These are phyloP conservation scores for Pseudovirgaria hyperparasitica DNA, from an alignment of 2,329 filamentous ascomycete genomes.

Conservation along the genomic window DNA sequence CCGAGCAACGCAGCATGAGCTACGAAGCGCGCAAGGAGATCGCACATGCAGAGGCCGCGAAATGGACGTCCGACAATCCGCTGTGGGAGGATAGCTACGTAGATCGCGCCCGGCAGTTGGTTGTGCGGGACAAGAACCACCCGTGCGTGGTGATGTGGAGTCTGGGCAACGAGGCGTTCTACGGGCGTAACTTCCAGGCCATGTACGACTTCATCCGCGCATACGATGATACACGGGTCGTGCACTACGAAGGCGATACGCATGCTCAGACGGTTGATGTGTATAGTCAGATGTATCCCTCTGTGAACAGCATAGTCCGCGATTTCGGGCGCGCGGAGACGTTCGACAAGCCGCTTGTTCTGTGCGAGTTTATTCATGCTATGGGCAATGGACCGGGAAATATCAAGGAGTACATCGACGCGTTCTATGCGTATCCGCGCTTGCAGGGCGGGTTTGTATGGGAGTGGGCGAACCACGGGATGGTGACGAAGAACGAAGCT, in stretches of 20 bases:
- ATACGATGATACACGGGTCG: slow-evolving; percentile 43
- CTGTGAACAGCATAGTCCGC: slow-evolving; percentile 38
- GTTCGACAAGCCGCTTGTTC: slow-evolving; percentile 41
- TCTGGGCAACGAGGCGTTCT: slow-evolving; percentile 62
- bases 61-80: slow-evolving; percentile 49
- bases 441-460: slow-evolving; percentile 49
- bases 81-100: slow-evolving; percentile 52
- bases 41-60: slow-evolving; percentile 41
- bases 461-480: slow-evolving; percentile 35
- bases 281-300: slow-evolving; percentile 55
- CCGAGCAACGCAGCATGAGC: slow-evolving; percentile 30
- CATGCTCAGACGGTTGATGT: slow-evolving; percentile 50
- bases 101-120: slow-evolving; percentile 51
- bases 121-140: slow-evolving; percentile 59
- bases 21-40: slow-evolving; percentile 48
- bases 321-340: slow-evolving; percentile 29
- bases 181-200: slow-evolving; percentile 52
- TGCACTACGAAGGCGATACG: slow-evolving; percentile 56
- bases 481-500: slow-evolving; percentile 25
- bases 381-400: slow-evolving; percentile 66
- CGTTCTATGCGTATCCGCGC: slow-evolving; percentile 46
- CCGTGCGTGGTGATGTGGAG: slow-evolving; percentile 61
- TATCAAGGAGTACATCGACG: slow-evolving; percentile 53
- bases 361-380: slow-evolving; percentile 45
- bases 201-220: slow-evolving; percentile 53